Evolutionary conservation across 2,329 filamentous ascomycete species (phyloP).

Genomic region (Emmonsiellopsis sp.): DNA sequence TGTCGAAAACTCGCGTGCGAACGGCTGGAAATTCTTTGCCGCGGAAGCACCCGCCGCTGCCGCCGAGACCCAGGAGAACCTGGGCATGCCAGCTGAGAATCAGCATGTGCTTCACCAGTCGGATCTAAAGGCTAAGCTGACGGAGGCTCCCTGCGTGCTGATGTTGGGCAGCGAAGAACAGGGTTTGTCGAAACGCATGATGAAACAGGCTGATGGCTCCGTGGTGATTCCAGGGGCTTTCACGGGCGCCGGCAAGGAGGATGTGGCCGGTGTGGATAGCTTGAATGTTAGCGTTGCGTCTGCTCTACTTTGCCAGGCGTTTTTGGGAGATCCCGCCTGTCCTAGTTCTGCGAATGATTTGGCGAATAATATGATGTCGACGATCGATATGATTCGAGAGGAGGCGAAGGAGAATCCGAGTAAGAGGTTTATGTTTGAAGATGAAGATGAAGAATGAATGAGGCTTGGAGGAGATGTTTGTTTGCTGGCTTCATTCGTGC

Average conservation of each 20-base stretch:
- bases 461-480: too few species aligned
- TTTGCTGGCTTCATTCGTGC: too few species aligned
- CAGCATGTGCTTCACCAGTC: constrained; percentile 6
- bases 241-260: constrained; percentile 21
- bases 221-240: constrained; percentile 53
- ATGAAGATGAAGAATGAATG: too few species aligned
- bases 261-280: constrained; percentile 61
- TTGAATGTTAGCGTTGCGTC: constrained; percentile 89
- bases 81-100: constrained; percentile 21
- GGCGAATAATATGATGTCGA: not conserved
- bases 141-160: constrained; percentile 59
- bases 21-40: constrained; percentile 78
- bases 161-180: constrained; percentile 76
- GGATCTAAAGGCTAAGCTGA: constrained; percentile 31
- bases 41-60: constrained; percentile 45
- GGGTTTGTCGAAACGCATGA: constrained; percentile 57
- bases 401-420: constrained; percentile 2
- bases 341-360: not conserved
- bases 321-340: constrained; percentile 18
- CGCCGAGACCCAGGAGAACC: constrained; percentile 17
- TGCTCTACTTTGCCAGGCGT: constrained; percentile 51
- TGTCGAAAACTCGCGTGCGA: constrained; percentile 53
- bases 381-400: constrained; percentile 1
- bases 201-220: constrained; percentile 53
- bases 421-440: constrained; percentile 1